Percentiles rank a stretch among this genome's conserved stretches.
Conservation (phyloP, 768 basidiomycete species). For the Tulasnella sp. region DNA sequence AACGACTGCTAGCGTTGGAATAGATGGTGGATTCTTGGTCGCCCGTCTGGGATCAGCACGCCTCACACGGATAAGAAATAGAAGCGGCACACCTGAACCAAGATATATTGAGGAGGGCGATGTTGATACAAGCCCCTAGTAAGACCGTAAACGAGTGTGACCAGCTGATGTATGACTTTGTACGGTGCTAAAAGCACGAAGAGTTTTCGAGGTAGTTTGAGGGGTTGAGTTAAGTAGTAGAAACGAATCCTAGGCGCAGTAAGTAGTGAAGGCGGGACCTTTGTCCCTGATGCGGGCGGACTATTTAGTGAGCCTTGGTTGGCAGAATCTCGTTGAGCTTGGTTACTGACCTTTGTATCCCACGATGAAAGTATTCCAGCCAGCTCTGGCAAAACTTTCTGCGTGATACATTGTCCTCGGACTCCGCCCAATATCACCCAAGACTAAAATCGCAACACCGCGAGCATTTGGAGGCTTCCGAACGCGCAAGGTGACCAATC, state of each 20-base stretch:
- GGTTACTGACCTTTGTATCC: constrained; percentile 66
- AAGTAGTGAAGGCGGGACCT: constrained; percentile 62
- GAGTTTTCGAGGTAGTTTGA: constrained; percentile 53
- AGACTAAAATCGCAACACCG: constrained; percentile 79
- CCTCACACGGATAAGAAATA: background rate
- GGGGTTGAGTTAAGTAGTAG: constrained; percentile 56
- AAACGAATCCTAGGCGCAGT: constrained; percentile 54
- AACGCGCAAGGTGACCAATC: background rate
- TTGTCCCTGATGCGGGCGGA: constrained; percentile 46
- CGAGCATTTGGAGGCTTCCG: background rate
- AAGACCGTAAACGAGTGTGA: constrained; percentile 51
- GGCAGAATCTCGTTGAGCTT: background rate
- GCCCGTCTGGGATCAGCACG: background rate
- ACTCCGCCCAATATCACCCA: constrained; percentile 92
- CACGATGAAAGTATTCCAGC: constrained; percentile 68
- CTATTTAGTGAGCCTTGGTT: background rate
- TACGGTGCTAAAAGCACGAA: constrained; percentile 52
- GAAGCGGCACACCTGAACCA: constrained; percentile 66
- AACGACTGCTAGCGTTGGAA: constrained; percentile 83
- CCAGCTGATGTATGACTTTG: constrained; percentile 65
- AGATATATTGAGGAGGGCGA: constrained; percentile 61
- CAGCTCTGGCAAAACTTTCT: constrained; percentile 74
- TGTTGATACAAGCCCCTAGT: constrained; percentile 45
- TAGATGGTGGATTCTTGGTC: constrained; percentile 90
- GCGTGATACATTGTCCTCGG: constrained; percentile 99